Percentiles rank a stretch among this genome's conserved stretches.
phyloP scores from a whole-genome alignment of 345 rosid genomes.

The Arabis hirsuta region DNA sequence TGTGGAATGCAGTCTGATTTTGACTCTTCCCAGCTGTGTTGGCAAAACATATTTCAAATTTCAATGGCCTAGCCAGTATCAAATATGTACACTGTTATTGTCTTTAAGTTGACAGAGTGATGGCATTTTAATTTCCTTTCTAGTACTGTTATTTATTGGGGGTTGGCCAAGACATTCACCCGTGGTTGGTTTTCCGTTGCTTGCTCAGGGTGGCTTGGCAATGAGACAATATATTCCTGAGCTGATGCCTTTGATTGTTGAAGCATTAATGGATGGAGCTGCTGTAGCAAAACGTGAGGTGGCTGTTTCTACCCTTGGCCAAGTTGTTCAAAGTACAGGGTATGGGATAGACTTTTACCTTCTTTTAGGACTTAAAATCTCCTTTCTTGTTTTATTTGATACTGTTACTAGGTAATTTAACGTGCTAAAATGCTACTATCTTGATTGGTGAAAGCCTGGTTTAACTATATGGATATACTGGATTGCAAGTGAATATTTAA shows the following conservation, averaged over 20 bases:
- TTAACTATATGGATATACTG: constrained; percentile 24
- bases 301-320: constrained; percentile 98
- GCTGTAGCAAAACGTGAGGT: constrained; percentile 94
- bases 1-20: constrained; percentile 29
- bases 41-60: constrained; percentile 30
- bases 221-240: constrained; percentile 91
- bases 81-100: background rate
- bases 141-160: constrained; percentile 17
- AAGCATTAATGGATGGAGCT: constrained; percentile 97
- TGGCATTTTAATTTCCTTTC: constrained; percentile 22
- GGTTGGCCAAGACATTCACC: constrained; percentile 24
- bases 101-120: constrained; percentile 22
- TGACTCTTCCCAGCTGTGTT: constrained; percentile 20
- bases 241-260: constrained; percentile 97
- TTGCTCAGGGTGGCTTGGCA: constrained; percentile 91
- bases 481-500: constrained; percentile 8
- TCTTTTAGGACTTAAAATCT: constrained; percentile 17
- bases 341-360: constrained; percentile 45
- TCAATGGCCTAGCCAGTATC: constrained; percentile 23
- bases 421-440: constrained; percentile 24
- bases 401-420: constrained; percentile 14
- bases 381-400: constrained; percentile 1
- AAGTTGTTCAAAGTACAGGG: constrained; percentile 99
- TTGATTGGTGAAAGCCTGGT: constrained; percentile 32
- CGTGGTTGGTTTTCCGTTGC: constrained; percentile 8